These are phyloP conservation scores for Lactarius sanguifluus DNA, from an alignment of 768 basidiomycete species.

Conservation along the genomic window DNA sequence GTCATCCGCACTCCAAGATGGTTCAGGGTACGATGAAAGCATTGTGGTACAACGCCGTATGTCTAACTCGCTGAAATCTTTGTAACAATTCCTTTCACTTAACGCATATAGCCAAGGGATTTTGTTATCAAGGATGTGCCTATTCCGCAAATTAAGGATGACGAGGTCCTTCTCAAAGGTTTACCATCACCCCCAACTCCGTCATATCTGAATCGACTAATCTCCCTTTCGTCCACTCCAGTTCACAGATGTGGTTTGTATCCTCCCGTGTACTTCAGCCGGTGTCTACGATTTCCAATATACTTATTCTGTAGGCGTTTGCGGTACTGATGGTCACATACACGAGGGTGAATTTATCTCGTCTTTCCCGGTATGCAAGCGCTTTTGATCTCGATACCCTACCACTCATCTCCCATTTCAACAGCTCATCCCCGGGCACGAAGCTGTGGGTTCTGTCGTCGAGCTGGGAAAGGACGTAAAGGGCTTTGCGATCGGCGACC, in stretches of 20 bases:
- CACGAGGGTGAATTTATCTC: constrained; percentile 67
- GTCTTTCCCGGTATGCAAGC: constrained; percentile 57
- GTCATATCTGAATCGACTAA: neutral
- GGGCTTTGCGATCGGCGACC: constrained; percentile 74
- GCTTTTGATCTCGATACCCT: neutral
- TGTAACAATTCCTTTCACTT: constrained; percentile 24
- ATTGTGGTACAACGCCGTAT: constrained; percentile 66
- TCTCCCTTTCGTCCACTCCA: constrained; percentile 1
- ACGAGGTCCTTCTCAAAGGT: constrained; percentile 79
- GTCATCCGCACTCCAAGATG: constrained; percentile 38
- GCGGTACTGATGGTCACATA: constrained; percentile 68
- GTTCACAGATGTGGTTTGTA: constrained; percentile 34
- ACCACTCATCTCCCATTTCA: neutral
- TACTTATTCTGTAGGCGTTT: constrained; percentile 46
- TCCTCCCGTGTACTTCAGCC: neutral
- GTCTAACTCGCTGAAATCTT: constrained; percentile 21
- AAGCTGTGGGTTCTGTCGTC: constrained; percentile 70
- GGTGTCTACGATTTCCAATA: constrained; percentile 11
- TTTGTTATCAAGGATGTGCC: constrained; percentile 69
- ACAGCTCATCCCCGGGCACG: constrained; percentile 72
- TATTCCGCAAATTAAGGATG: constrained; percentile 61
- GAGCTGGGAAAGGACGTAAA: constrained; percentile 79
- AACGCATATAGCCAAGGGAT: constrained; percentile 51
- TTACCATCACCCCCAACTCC: neutral
- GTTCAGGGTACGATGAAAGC: constrained; percentile 70